Base-by-base conservation (phyloP, 2,329 filamentous ascomycete genomes). In the Penicillium corylophilum region DNA sequence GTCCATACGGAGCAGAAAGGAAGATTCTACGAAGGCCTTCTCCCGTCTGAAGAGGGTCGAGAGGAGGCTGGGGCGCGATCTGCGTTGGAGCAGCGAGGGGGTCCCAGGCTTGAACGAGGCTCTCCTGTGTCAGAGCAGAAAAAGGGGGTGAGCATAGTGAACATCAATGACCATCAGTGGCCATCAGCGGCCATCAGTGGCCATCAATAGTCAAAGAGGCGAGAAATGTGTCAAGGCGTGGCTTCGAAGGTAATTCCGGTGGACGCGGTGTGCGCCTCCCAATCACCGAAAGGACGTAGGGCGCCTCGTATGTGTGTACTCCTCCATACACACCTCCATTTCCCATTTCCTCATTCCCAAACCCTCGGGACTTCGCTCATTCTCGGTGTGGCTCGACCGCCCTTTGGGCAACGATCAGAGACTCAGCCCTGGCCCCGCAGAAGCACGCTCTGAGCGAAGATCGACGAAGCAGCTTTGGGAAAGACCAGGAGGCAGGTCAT, bases 1-100 rank as follows among this genome's bases (percentile, higher is more conserved):
- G 13, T 15, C 39, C 22, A 44, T 24, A 40, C 31, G 39, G 48
- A 44, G 48, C 33, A 45, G 47, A 53, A 50, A 36, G 54, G 49
- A 51, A 55, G 45, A 26, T 59, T 59, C 56, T 50, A 59, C 51
- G 48, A 54, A 48, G 26, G 36, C 44, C 29, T n/a, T n/a, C n/a
- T n/a, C 44, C 35, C 35, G 23, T 18, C 10, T 29, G 18, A 5
- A 24, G 46, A n/a, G 22, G 22, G 22, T 36, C 10, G 46, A 36
- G 46, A n/a, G 22, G n/a, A 42, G 20, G 18, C 8, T 29, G 16
- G 35, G 35, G 9, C 26, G n/a, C 23, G 43, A 54, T 55, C 50
- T 52, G 50, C 55, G 46, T 51, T 48, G 47, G 50, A 36, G 51
- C 26, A 42, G 20, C 9, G 18, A 33, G 12, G 15, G 18, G 13